A percentile compares a stretch with the other conserved stretches of the same genome.
These are phyloP conservation scores for Xylariaceae sp. DNA, from an alignment of 2,329 filamentous ascomycete species.

Conservation along the genomic window DNA sequence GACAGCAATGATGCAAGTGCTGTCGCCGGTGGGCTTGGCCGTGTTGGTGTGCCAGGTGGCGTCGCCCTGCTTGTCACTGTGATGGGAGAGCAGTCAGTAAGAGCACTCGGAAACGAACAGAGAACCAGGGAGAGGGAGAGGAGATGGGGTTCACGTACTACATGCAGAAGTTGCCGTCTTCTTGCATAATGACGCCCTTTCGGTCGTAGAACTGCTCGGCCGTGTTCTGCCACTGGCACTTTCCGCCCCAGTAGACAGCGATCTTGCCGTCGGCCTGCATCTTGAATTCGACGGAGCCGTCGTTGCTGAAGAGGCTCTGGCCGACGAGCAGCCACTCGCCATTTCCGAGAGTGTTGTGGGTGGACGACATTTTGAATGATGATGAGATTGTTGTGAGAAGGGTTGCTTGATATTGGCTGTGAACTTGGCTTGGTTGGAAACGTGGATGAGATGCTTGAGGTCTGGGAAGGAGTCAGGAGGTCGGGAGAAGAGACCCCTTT, in stretches of 20 bases:
- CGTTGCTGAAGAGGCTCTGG: conserved; percentile 29
- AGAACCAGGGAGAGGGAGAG: background rate
- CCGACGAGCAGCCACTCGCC: conserved; percentile 31
- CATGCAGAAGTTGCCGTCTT: conserved; percentile 32
- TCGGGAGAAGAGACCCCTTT: background rate
- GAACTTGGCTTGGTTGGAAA: background rate
- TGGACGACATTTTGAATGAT: conserved; percentile 7
- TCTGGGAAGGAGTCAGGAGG: background rate
- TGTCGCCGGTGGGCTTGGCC: conserved; percentile 17
- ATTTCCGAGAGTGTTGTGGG: conserved; percentile 30
- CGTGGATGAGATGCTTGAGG: background rate
- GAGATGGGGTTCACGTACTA: conserved; percentile 26
- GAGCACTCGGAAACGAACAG: background rate
- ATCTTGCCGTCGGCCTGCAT: conserved; percentile 33
- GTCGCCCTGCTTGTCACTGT: conserved; percentile 15
- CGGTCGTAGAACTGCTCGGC: conserved; percentile 25
- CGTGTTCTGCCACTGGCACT: conserved; percentile 31
- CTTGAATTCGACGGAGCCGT: conserved; percentile 31
- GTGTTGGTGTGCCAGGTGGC: conserved; percentile 31
- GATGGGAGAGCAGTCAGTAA: background rate
- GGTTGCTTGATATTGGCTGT: background rate
- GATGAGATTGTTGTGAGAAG: background rate
- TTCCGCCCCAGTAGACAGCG: conserved; percentile 29
- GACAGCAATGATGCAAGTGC: conserved; percentile 26
- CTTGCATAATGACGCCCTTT: conserved; percentile 31